Evolutionary conservation across 2,329 filamentous ascomycete genomes (phyloP).

Genomic region (Colletotrichum falcatum): DNA sequence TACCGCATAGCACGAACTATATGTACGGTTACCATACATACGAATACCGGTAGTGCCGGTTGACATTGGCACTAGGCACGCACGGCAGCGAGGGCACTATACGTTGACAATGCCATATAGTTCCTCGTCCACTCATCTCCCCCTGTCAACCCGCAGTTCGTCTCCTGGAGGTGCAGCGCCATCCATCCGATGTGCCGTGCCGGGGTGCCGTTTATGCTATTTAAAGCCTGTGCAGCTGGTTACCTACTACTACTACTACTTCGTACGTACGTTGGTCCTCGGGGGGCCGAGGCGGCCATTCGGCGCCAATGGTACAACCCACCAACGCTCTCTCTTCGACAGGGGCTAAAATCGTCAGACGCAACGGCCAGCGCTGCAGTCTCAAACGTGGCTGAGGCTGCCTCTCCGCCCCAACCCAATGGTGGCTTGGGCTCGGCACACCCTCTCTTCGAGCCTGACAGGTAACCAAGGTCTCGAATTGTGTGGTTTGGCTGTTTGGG

Average conservation of each 20-base stretch:
- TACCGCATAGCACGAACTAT: neutral
- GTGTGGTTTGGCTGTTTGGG: neutral
- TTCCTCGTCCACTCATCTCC: no score
- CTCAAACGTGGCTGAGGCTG: constrained; percentile 37
- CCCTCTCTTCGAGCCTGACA: neutral
- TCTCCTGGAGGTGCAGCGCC: constrained; percentile 14
- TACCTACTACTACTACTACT: no score
- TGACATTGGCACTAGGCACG: neutral
- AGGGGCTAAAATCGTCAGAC: constrained; percentile 35
- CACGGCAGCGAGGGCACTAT: neutral
- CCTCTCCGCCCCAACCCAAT: neutral
- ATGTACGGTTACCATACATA: neutral
- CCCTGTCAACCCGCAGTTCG: neutral
- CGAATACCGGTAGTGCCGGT: neutral
- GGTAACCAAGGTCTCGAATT: neutral
- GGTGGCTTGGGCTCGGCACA: constrained; percentile 4
- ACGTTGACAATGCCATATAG: no score
- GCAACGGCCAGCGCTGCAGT: constrained; percentile 24
- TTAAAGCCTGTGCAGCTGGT: constrained; percentile 24
- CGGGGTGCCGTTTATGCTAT: constrained; percentile 36
- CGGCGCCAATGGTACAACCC: constrained; percentile 14
- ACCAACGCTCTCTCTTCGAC: neutral
- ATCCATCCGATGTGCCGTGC: constrained; percentile 36
- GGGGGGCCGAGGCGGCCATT: no score
- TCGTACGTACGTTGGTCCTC: no score